Evolutionary conservation across 2,329 filamentous ascomycete species (phyloP), one percentile per base, ranked within the genome.

Genomic region (Aspergillus ibericus): DNA sequence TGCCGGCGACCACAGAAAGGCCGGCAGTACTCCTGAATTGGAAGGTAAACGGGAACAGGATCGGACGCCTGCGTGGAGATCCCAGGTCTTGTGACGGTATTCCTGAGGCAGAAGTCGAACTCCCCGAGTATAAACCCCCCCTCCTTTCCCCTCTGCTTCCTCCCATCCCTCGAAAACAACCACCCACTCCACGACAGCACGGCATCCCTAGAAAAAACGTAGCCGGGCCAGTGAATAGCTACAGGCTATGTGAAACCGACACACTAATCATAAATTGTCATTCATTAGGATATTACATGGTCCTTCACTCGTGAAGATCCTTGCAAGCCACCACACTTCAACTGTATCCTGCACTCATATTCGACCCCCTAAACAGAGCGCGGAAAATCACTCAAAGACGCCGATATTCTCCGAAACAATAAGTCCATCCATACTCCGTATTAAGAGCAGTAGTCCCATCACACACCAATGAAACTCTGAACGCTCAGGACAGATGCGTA

Each of bases 211-310:
- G 27, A 13, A n/a, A n/a, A n/a, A n/a, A n/a, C n/a, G n/a, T n/a
- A n/a, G n/a, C n/a, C n/a, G n/a, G n/a, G n/a, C n/a, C n/a, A 25
- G 22, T 25, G 10, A 18, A 22, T 5, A 9, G 15, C 10, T 29
- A 5, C 35, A 12, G 5, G 16, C 34, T 22, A 16, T 8, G 20
- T 22, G 18, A 13, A 36, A 4, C 6, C 8, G 15, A 40, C 12
- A 13, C 36, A 53, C 25, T 42, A 53, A 53, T 44, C 51, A 44
- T 53, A 44, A n/a, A 53, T 53, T 44, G 25, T 53, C 51, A 44
- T 40, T 25, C 25, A 53, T 53, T 53, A 53, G 18, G 29, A 38
- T 53, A 44, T 20, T 53, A 53, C 51, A 53, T 44, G 35, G 20
- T 42, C 25, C 5, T 42, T 40, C 51, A 53, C 44, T 29, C 44